Percentiles rank a stretch among this genome's conserved stretches.
Evolutionary conservation across 805 yeast genomes (phyloP).

Genomic region (Candida maesae): DNA sequence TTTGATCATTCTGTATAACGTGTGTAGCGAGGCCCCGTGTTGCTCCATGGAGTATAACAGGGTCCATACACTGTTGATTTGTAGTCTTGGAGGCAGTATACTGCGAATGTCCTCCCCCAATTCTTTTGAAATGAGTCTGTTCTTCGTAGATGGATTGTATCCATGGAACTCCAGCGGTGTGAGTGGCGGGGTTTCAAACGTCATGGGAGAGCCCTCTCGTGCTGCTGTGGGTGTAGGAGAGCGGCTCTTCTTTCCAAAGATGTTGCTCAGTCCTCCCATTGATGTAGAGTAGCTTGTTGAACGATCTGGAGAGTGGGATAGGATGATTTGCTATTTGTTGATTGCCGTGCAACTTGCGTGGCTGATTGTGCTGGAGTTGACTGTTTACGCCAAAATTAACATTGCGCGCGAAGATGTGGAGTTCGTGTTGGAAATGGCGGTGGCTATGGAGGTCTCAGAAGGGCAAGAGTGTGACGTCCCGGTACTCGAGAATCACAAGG

Average conservation of each 20-base stretch:
- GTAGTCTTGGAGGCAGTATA: conserved; percentile 74
- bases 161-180: conserved; percentile 59
- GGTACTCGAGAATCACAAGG: too few species aligned
- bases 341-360: too few species aligned
- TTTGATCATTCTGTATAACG: conserved; percentile 58
- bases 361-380: too few species aligned
- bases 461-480: too few species aligned
- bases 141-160: conserved; percentile 53
- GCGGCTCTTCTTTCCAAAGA: background rate
- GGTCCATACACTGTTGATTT: conserved; percentile 73
- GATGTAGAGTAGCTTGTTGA: too few species aligned
- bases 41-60: conserved; percentile 83
- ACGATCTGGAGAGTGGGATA: too few species aligned
- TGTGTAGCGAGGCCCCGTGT: conserved; percentile 82
- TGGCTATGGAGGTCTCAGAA: too few species aligned
- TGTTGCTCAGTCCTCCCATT: background rate
- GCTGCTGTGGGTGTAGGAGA: conserved; percentile 10
- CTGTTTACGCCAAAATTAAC: too few species aligned
- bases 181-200: conserved; percentile 36
- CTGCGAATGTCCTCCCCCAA: conserved; percentile 73
- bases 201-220: background rate
- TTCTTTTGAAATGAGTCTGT: conserved; percentile 51
- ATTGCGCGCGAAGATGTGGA: too few species aligned
- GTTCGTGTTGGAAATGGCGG: too few species aligned
- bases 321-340: too few species aligned